A percentile compares a stretch with the other conserved stretches of the same genome.
Evolutionary conservation across 2,329 filamentous ascomycete genomes (phyloP).

Genomic region (Mycosphaerella arachidis): DNA sequence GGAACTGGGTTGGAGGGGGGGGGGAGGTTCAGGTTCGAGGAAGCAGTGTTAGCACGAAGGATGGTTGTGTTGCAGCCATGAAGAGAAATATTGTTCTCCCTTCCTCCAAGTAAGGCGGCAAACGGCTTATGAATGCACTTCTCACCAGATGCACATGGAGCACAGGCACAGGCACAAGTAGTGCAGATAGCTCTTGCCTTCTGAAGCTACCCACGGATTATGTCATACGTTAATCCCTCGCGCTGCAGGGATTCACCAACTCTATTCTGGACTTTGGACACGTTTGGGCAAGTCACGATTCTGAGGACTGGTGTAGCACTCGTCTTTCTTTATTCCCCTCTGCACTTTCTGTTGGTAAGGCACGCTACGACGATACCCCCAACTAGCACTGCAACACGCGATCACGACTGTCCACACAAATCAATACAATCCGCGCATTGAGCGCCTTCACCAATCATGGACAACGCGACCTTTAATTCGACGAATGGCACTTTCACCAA

Average conservation of each 20-base stretch:
- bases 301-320: not conserved
- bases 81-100: not conserved
- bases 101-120: not conserved
- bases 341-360: not conserved
- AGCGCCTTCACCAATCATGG: slow-evolving; percentile 24
- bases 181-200: not conserved
- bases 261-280: not conserved
- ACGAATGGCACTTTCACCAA: slow-evolving; percentile 22
- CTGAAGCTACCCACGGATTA: not conserved
- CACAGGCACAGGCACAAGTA: not conserved
- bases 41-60: not conserved
- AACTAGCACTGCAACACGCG: not conserved
- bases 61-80: not conserved
- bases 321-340: not conserved
- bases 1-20: not conserved
- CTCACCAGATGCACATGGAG: not conserved
- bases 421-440: slow-evolving; percentile 1
- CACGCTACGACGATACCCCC: not conserved
- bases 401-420: not conserved
- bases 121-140: slow-evolving; percentile 1
- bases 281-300: not conserved
- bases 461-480: slow-evolving; percentile 28
- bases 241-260: not conserved
- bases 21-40: slow-evolving; percentile 2
- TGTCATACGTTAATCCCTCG: not conserved